Percentiles rank a stretch among this genome's conserved stretches.
Evolutionary conservation across 768 basidiomycete species (phyloP).

Genomic region (Crassisporium funariophilum): DNA sequence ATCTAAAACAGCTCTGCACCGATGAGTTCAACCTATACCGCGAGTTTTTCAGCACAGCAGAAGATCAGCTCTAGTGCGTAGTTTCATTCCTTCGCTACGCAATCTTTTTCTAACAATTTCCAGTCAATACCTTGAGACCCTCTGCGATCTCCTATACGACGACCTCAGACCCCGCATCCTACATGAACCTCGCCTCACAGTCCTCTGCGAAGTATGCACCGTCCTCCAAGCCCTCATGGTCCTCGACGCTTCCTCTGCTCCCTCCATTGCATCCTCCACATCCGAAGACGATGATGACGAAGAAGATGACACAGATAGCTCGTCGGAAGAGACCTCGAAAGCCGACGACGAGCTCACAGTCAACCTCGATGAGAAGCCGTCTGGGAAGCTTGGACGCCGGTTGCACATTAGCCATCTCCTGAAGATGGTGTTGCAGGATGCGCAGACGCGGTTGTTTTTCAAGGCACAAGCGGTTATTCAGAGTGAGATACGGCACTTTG

Average conservation of each 20-base stretch:
- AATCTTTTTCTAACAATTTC: background rate
- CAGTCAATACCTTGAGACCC: constrained; percentile 85
- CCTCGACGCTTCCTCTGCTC: constrained; percentile 59
- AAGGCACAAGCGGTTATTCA: constrained; percentile 93
- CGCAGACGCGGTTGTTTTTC: constrained; percentile 94
- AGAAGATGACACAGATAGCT: constrained; percentile 19
- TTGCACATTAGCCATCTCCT: constrained; percentile 83
- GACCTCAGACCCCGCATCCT: constrained; percentile 94
- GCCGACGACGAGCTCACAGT: constrained; percentile 1
- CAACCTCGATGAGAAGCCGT: constrained; percentile 37
- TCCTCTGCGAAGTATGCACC: constrained; percentile 93
- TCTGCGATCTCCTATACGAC: constrained; percentile 95
- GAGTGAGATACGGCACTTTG: constrained; percentile 83
- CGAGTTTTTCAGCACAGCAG: constrained; percentile 86
- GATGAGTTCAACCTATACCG: constrained; percentile 89
- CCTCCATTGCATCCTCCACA: constrained; percentile 15
- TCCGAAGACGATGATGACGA: constrained; percentile 33
- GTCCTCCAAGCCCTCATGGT: constrained; percentile 97
- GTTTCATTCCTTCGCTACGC: background rate
- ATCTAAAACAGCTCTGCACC: constrained; percentile 87
- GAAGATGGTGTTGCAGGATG: constrained; percentile 92
- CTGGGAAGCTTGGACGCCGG: constrained; percentile 33
- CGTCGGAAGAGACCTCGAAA: background rate
- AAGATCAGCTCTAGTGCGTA: constrained; percentile 57
- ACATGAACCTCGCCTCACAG: constrained; percentile 85